Evolutionary conservation across 306 rosid species (phyloP).

Genomic region (Aeschynomene evenia): DNA sequence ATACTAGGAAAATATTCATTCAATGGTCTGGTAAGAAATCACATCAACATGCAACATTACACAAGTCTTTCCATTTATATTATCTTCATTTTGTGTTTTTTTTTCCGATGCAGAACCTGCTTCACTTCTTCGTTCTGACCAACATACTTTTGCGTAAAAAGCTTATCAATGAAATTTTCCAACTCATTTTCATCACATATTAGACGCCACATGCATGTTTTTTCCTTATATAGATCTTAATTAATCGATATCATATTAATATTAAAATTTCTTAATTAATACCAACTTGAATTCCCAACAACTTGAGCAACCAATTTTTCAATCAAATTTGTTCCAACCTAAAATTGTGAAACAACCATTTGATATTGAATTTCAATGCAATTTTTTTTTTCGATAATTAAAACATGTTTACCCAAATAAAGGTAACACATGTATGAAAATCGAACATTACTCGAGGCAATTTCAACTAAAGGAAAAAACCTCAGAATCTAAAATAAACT

Average conservation of each 20-base stretch:
- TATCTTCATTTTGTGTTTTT: background rate
- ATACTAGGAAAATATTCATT: background rate
- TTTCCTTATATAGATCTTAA: background rate
- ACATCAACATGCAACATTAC: background rate
- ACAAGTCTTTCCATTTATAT: too few species aligned
- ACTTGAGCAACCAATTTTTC: background rate
- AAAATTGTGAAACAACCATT: background rate
- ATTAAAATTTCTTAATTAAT: background rate
- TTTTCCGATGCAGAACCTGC: background rate
- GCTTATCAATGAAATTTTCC: too few species aligned
- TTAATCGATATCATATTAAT: background rate
- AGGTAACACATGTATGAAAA: too few species aligned
- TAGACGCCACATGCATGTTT: too few species aligned
- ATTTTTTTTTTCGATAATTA: too few species aligned
- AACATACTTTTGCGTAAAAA: background rate
- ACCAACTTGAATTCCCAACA: background rate
- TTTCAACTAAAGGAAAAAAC: too few species aligned
- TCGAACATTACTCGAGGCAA: too few species aligned
- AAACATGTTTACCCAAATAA: too few species aligned
- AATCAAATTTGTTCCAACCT: conserved; percentile 15
- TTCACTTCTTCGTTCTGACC: background rate
- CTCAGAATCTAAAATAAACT: too few species aligned
- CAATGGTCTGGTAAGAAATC: background rate
- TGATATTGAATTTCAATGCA: conserved; percentile 15
- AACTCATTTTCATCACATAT: too few species aligned